A percentile compares a stretch with the other conserved stretches of the same genome.
phyloP scores from a whole-genome alignment of 2,329 filamentous ascomycete genomes.

The Phialophora verrucosa region DNA sequence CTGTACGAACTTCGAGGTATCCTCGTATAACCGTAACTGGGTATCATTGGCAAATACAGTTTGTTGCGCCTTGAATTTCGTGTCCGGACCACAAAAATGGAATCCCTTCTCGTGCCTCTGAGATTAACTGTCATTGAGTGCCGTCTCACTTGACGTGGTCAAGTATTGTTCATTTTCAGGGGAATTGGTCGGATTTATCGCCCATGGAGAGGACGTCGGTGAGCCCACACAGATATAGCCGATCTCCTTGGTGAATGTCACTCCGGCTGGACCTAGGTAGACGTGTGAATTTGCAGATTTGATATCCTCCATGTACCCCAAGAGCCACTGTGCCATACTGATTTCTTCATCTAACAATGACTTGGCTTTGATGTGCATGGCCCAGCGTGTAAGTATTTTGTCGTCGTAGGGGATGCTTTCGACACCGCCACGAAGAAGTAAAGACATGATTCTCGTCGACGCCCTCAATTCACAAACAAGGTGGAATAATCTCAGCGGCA shows the following conservation, averaged over 20 bases:
- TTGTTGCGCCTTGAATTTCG: not conserved
- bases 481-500: conserved; percentile 36
- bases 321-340: conserved; percentile 26
- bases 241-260: conserved; percentile 12
- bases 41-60: not conserved
- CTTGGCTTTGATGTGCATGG: conserved; percentile 6
- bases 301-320: conserved; percentile 27
- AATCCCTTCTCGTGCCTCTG: too few species aligned
- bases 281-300: not conserved
- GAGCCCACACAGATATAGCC: conserved; percentile 8
- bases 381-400: conserved; percentile 33
- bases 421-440: conserved; percentile 31
- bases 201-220: not conserved
- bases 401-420: conserved; percentile 33
- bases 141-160: not conserved
- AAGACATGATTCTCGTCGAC: conserved; percentile 15
- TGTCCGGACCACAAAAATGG: too few species aligned
- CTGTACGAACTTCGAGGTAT: not conserved
- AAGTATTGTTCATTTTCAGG: conserved; percentile 37
- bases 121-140: too few species aligned
- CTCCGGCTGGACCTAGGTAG: not conserved
- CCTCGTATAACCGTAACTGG: not conserved
- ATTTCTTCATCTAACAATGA: conserved; percentile 12
- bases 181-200: conserved; percentile 41
- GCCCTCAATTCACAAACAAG: conserved; percentile 20